Evolutionary conservation across 2,329 filamentous ascomycete species (phyloP).

Genomic region (Iodosphaeria phyllophila): DNA sequence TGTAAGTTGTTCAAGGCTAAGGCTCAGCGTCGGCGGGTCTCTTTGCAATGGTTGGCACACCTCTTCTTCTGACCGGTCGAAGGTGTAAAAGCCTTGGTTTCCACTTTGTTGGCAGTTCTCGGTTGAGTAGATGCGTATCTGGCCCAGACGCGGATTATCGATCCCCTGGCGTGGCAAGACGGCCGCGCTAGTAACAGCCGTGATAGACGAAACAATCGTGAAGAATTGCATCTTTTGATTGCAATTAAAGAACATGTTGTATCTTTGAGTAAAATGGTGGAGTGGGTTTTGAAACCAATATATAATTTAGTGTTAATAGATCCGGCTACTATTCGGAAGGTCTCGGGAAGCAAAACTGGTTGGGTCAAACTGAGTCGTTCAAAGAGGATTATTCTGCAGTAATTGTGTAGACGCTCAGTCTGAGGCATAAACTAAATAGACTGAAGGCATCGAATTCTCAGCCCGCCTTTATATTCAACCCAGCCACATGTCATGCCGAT

Average conservation of each 20-base stretch:
- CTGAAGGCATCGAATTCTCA: too few species aligned
- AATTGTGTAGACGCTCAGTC: too few species aligned
- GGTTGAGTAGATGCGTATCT: conserved; percentile 3
- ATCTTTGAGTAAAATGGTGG: too few species aligned
- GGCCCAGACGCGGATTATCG: conserved; percentile 3
- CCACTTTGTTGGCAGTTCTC: conserved; percentile 2
- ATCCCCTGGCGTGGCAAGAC: conserved; percentile 2
- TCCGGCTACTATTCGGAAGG: neutral
- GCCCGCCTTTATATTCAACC: too few species aligned
- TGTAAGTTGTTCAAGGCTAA: neutral
- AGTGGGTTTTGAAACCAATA: neutral
- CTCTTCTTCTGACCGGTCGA: conserved; percentile 2
- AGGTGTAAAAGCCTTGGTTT: conserved; percentile 4
- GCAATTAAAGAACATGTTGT: too few species aligned
- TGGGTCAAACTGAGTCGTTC: too few species aligned
- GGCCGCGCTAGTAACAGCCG: conserved; percentile 1
- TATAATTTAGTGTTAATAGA: neutral
- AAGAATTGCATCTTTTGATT: too few species aligned
- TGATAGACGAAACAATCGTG: conserved; percentile 1
- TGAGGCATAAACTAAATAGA: too few species aligned
- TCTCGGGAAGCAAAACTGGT: too few species aligned
- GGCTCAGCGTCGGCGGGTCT: too few species aligned
- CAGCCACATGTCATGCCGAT: too few species aligned
- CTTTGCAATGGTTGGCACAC: conserved; percentile 1
- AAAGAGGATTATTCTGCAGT: too few species aligned